Conservation (phyloP, 306 rosid genomes). For the Vigna hirtella region DNA sequence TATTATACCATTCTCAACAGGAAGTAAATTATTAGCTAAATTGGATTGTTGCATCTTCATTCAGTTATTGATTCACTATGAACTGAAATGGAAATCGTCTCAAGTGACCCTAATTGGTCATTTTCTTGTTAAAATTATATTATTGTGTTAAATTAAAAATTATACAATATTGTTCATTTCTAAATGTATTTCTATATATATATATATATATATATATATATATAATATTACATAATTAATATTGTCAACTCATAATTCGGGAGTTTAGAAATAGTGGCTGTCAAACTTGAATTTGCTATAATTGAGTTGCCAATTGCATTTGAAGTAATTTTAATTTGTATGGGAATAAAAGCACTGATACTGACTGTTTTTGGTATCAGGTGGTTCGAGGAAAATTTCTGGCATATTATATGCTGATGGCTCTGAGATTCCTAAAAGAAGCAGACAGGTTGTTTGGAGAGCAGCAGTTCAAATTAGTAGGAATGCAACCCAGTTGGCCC, state of each 20-base stretch:
- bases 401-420: constrained; percentile 74
- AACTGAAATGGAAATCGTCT: background rate
- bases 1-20: background rate
- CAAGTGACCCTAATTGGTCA: background rate
- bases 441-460: constrained; percentile 86
- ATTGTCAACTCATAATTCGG: background rate
- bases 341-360: constrained; percentile 9
- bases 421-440: constrained; percentile 82
- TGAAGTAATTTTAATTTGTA: constrained; percentile 22
- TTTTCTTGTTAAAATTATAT: background rate
- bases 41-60: constrained; percentile 4
- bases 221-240: background rate
- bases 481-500: constrained; percentile 81
- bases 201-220: background rate
- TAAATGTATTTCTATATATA: background rate
- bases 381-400: constrained; percentile 73
- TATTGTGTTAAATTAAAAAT: background rate
- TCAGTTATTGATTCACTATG: background rate
- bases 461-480: constrained; percentile 85
- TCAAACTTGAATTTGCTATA: constrained; percentile 9
- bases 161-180: background rate
- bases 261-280: background rate
- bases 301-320: constrained; percentile 1
- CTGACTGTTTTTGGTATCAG: constrained; percentile 55
- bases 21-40: constrained; percentile 29